Percentiles rank a stretch among this genome's conserved stretches.
These are phyloP conservation scores for Lumnitzera racemosa DNA, from an alignment of 345 rosid species.

Conservation along the genomic window DNA sequence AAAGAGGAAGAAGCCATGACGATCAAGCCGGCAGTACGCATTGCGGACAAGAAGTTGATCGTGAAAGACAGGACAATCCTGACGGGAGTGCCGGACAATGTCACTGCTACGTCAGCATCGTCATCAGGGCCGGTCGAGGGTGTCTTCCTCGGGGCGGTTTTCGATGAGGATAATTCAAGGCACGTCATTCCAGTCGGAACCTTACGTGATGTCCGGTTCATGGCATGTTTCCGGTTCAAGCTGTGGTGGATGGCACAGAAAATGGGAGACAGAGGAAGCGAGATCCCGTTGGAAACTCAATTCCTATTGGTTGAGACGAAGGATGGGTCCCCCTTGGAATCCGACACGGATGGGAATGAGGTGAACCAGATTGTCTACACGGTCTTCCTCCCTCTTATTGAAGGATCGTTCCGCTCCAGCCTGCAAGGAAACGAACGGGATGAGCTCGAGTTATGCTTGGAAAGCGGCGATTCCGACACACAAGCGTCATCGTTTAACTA, in stretches of 20 bases:
- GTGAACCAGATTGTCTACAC: constrained; percentile 64
- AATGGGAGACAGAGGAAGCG: constrained; percentile 72
- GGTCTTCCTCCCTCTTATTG: constrained; percentile 81
- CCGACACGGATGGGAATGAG: constrained; percentile 38
- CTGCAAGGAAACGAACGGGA: constrained; percentile 68
- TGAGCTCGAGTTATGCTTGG: constrained; percentile 79
- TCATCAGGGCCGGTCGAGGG: constrained; percentile 66
- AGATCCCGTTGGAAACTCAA: constrained; percentile 82
- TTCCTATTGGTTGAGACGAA: constrained; percentile 68
- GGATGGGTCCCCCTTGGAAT: constrained; percentile 66
- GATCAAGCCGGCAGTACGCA: constrained; percentile 69
- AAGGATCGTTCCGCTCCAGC: constrained; percentile 70
- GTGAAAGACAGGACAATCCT: constrained; percentile 58
- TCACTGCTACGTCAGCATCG: constrained; percentile 55
- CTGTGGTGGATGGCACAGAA: constrained; percentile 99
- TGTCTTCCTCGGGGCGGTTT: constrained; percentile 66
- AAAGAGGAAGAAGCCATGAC: constrained; percentile 39
- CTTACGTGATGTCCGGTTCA: constrained; percentile 67
- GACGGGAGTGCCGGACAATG: constrained; percentile 66
- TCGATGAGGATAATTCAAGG: constrained; percentile 50
- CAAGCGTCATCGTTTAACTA: constrained; percentile 63
- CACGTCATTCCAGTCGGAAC: constrained; percentile 65
- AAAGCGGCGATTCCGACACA: constrained; percentile 70
- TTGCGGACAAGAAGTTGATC: constrained; percentile 52
- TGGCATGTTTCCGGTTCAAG: constrained; percentile 91